A percentile compares a stretch with the other conserved stretches of the same genome.
phyloP scores from a whole-genome alignment of 495 filamentous ascomycete species.

The Penicillium cataractarum region DNA sequence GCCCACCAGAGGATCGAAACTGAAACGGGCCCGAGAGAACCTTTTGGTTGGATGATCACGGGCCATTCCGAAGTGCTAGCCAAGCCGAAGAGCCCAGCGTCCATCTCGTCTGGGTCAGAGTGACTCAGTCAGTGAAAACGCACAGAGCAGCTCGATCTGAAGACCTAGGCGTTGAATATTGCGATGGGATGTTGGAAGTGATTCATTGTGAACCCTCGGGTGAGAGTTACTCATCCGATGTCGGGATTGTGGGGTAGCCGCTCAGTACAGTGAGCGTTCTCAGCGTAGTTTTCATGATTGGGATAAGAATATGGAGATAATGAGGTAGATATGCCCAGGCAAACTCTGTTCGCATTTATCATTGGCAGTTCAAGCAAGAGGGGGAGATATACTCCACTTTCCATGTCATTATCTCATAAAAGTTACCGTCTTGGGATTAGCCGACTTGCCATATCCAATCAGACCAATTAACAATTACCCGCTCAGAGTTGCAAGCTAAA shows the following conservation, averaged over 20 bases:
- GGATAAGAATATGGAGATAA: neutral
- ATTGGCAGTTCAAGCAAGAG: slow-evolving; percentile 1
- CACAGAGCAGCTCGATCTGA: neutral
- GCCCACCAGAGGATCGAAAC: neutral
- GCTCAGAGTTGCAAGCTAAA: neutral
- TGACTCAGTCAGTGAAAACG: neutral
- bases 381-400: neutral
- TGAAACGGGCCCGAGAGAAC: neutral
- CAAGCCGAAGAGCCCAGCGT: neutral
- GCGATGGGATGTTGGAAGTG: neutral
- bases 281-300: neutral
- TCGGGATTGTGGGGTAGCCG: neutral
- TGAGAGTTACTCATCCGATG: neutral
- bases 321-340: neutral
- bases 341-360: neutral
- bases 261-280: neutral
- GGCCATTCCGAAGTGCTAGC: neutral
- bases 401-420: slow-evolving; percentile 2
- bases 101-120: neutral
- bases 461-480: neutral
- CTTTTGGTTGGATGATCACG: neutral
- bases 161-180: neutral
- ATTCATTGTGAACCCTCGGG: neutral
- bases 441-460: neutral
- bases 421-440: slow-evolving; percentile 7